A percentile compares a stretch with the other conserved stretches of the same genome.
Evolutionary conservation across 2,329 filamentous ascomycete species (phyloP).

Genomic region (Pestalotiopsis sp.): DNA sequence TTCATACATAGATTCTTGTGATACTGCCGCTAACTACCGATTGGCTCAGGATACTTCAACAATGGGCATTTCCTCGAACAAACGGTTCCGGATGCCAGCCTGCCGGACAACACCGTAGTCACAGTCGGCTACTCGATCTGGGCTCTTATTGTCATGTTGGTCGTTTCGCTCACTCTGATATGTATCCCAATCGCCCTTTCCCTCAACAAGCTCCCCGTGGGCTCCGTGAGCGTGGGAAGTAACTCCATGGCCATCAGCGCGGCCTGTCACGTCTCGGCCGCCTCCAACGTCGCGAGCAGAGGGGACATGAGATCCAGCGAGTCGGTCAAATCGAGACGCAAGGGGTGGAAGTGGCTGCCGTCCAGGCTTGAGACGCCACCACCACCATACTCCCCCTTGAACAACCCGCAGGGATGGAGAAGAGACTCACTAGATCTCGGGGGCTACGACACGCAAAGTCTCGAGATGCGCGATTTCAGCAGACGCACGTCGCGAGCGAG

Average conservation of each 20-base stretch:
- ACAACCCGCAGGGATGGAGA: not conserved
- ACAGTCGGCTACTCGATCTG: slow-evolving; percentile 15
- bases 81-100: slow-evolving; percentile 6
- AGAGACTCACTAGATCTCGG: not conserved
- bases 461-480: not conserved
- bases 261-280: slow-evolving; percentile 24
- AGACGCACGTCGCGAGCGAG: not conserved
- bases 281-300: not conserved
- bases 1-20: not conserved
- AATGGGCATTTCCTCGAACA: not conserved
- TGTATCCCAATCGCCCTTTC: slow-evolving; percentile 19
- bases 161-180: slow-evolving; percentile 16
- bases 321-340: not conserved
- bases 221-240: slow-evolving; percentile 20
- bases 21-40: too few relatives aligned
- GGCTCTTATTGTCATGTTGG: slow-evolving; percentile 17
- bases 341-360: not conserved
- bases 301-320: not conserved
- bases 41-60: not conserved
- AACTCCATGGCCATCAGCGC: slow-evolving; percentile 27
- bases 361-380: not conserved
- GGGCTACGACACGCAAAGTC: not conserved
- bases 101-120: slow-evolving; percentile 19
- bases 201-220: slow-evolving; percentile 18
- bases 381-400: not conserved